Conservation (phyloP, 495 filamentous ascomycete species). For the Penicillium lividum region DNA sequence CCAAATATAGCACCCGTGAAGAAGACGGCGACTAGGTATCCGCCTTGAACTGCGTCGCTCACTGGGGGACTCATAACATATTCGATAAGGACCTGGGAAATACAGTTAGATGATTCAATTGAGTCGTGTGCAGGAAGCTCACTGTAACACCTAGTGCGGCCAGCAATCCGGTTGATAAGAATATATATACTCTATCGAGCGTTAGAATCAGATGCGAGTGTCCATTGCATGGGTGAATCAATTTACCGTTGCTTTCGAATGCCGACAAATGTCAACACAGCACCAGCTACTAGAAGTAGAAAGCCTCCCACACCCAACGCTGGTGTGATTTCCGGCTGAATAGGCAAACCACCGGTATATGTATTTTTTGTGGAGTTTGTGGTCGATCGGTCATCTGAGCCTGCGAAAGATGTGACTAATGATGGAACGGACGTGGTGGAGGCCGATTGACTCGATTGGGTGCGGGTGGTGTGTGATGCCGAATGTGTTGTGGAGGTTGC, state of each 20-base stretch:
- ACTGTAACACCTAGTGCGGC: conserved; percentile 71
- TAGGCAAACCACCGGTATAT: conserved; percentile 55
- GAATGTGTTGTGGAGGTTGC: conserved; percentile 19
- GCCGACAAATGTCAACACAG: conserved; percentile 71
- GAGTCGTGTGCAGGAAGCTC: conserved; percentile 16
- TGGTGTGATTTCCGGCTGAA: conserved; percentile 75
- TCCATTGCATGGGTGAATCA: neutral
- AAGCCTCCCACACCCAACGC: conserved; percentile 77
- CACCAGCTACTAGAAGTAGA: conserved; percentile 69
- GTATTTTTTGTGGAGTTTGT: conserved; percentile 24
- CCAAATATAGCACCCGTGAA: conserved; percentile 78
- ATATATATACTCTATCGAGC: conserved; percentile 64
- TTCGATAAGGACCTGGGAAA: conserved; percentile 67
- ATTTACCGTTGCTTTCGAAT: conserved; percentile 75
- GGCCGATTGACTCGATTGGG: conserved; percentile 8
- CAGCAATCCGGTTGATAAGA: conserved; percentile 75
- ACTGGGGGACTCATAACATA: conserved; percentile 89
- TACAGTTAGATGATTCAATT: conserved; percentile 13
- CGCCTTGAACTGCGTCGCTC: conserved; percentile 75
- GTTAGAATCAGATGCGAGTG: conserved; percentile 7
- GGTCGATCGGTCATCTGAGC: conserved; percentile 4
- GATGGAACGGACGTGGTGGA: conserved; percentile 24
- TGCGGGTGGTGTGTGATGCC: conserved; percentile 11
- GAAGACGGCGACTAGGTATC: conserved; percentile 79
- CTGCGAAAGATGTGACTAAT: conserved; percentile 16